A percentile compares a stretch with the other conserved stretches of the same genome.
These are phyloP conservation scores for Bipolaris gigantea DNA, from an alignment of 2,329 filamentous ascomycete species.

Conservation along the genomic window DNA sequence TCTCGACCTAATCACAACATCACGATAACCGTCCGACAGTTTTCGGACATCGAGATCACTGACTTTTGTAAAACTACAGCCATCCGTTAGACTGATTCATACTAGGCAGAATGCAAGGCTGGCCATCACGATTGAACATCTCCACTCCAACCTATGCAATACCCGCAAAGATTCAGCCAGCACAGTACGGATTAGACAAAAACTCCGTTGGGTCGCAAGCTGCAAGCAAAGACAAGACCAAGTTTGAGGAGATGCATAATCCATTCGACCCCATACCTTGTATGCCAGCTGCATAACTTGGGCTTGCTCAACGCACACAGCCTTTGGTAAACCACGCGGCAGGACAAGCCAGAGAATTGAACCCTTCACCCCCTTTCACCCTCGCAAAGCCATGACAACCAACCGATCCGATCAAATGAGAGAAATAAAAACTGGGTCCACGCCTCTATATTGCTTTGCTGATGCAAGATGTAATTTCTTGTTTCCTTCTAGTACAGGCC, in stretches of 20 bases:
- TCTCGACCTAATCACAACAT: neutral
- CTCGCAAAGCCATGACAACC: neutral
- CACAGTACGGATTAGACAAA: neutral
- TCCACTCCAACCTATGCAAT: neutral
- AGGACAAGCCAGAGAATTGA: neutral
- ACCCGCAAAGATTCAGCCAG: neutral
- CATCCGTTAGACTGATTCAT: neutral
- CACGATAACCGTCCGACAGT: neutral
- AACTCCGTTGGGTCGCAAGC: neutral
- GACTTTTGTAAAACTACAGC: neutral
- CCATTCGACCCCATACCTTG: neutral
- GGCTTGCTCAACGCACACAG: neutral
- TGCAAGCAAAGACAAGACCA: neutral
- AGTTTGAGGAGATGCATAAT: neutral
- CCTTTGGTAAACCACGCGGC: neutral
- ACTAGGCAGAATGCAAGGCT: neutral
- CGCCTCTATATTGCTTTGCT: neutral
- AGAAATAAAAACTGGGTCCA: neutral
- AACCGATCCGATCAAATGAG: neutral
- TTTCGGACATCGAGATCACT: neutral
- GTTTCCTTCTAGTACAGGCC: neutral
- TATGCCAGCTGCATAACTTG: neutral
- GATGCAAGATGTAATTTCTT: neutral
- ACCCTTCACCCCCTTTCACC: neutral
- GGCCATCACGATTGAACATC: neutral